These are phyloP conservation scores for Aspergillus glaucus DNA, from an alignment of 2,329 filamentous ascomycete species.

Conservation along the genomic window DNA sequence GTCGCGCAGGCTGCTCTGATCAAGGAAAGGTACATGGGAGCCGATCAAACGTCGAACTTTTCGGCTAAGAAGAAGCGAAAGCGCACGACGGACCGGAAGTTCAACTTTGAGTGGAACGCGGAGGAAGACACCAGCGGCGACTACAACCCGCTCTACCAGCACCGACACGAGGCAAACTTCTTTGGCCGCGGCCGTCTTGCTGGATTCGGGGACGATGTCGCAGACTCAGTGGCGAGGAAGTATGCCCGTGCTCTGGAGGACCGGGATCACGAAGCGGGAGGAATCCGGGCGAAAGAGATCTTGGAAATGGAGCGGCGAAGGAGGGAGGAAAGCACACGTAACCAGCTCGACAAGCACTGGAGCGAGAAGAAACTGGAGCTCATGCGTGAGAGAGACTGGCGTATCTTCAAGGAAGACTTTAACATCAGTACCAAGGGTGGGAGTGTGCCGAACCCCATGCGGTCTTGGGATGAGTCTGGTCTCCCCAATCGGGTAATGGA, in stretches of 20 bases:
- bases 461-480: conserved; percentile 79
- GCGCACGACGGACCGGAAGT: conserved; percentile 90
- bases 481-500: conserved; percentile 72
- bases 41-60: conserved; percentile 82
- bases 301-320: conserved; percentile 77
- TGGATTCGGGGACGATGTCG: conserved; percentile 57
- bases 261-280: conserved; percentile 69
- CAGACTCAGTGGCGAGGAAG: conserved; percentile 46
- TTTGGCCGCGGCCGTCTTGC: conserved; percentile 63
- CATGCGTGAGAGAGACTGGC: conserved; percentile 97
- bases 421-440: conserved; percentile 94
- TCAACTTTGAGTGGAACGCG: conserved; percentile 97
- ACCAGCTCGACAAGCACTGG: conserved; percentile 87
- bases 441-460: conserved; percentile 90
- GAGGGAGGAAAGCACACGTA: conserved; percentile 64
- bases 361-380: conserved; percentile 84
- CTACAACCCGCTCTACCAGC: conserved; percentile 74
- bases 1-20: conserved; percentile 65
- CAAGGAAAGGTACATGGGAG: conserved; percentile 82
- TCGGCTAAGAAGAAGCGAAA: conserved; percentile 94
- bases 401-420: conserved; percentile 99
- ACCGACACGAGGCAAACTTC: conserved; percentile 61
- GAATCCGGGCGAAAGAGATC: conserved; percentile 68
- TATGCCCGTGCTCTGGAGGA: conserved; percentile 66
- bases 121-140: conserved; percentile 86